These are phyloP conservation scores for Pinus taeda DNA, from an alignment of 75 land plant genomes.

Conservation along the genomic window DNA sequence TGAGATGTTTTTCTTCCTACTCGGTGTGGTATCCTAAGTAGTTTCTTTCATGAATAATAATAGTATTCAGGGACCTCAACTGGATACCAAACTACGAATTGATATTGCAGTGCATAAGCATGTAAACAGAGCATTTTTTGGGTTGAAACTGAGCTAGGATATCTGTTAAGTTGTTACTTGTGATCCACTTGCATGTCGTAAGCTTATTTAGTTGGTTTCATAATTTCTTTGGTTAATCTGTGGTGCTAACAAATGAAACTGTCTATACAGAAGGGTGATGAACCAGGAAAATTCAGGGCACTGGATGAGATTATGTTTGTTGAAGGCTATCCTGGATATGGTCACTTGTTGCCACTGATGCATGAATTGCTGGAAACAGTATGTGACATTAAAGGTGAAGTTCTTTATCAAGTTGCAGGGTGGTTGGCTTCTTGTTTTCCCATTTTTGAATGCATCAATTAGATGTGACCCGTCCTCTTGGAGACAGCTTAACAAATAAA, in stretches of 20 bases:
- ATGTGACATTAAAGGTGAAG: constrained; percentile 87
- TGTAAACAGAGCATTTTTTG: background rate
- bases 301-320: constrained; percentile 89
- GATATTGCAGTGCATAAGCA: background rate
- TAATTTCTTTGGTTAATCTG: background rate
- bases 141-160: background rate
- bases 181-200: background rate
- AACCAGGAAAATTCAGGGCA: constrained; percentile 76
- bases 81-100: background rate
- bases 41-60: background rate
- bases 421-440: background rate
- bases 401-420: background rate
- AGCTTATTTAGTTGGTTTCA: background rate
- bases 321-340: constrained; percentile 80
- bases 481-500: background rate
- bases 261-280: constrained; percentile 68
- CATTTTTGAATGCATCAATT: background rate
- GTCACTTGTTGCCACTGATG: constrained; percentile 39
- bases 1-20: background rate
- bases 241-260: background rate
- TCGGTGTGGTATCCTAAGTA: background rate
- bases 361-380: constrained; percentile 51
- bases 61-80: background rate
- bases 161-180: background rate
- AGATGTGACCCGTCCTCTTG: background rate